Conservation (phyloP, 192 early-diverging fungal species). For the Coemansia sp. region DNA sequence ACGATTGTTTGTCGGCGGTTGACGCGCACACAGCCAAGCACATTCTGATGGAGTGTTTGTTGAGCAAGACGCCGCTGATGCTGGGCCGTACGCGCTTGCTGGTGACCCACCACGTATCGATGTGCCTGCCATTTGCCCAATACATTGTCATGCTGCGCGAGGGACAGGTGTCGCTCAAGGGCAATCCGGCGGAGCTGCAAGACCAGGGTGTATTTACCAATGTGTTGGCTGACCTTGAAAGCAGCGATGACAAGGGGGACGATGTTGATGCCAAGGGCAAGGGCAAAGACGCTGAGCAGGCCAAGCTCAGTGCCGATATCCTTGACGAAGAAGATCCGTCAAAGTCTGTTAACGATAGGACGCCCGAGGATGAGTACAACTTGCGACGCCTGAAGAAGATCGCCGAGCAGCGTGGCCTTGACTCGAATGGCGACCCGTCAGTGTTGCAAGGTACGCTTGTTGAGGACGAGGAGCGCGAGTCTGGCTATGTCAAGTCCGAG, state of each 20-base stretch:
- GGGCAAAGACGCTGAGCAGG: constrained; percentile 9
- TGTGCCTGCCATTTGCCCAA: constrained; percentile 57
- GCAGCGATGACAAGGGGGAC: constrained; percentile 32
- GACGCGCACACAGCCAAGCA: constrained; percentile 92
- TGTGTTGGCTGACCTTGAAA: constrained; percentile 15
- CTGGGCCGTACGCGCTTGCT: constrained; percentile 78
- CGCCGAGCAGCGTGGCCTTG: constrained; percentile 39
- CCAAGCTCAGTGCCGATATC: constrained; percentile 21
- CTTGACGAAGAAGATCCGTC: constrained; percentile 1
- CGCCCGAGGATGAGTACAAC: constrained; percentile 37
- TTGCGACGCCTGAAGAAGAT: constrained; percentile 28
- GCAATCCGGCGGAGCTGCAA: constrained; percentile 58
- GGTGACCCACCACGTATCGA: constrained; percentile 81
- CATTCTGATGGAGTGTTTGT: constrained; percentile 76
- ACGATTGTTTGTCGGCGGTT: constrained; percentile 91
- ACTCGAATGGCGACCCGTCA: constrained; percentile 30
- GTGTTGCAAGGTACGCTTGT: constrained; percentile 65
- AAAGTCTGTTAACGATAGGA: constrained; percentile 20
- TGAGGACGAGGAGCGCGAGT: constrained; percentile 78
- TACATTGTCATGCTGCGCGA: constrained; percentile 67
- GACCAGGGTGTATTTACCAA: constrained; percentile 45
- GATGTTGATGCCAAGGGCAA: constrained; percentile 34
- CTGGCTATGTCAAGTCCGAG: constrained; percentile 68
- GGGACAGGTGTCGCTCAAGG: constrained; percentile 61
- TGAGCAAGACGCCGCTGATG: constrained; percentile 66